These are phyloP conservation scores for Paramecium biaurelia DNA, from an alignment of 73 alveolate genomes.

Conservation along the genomic window DNA sequence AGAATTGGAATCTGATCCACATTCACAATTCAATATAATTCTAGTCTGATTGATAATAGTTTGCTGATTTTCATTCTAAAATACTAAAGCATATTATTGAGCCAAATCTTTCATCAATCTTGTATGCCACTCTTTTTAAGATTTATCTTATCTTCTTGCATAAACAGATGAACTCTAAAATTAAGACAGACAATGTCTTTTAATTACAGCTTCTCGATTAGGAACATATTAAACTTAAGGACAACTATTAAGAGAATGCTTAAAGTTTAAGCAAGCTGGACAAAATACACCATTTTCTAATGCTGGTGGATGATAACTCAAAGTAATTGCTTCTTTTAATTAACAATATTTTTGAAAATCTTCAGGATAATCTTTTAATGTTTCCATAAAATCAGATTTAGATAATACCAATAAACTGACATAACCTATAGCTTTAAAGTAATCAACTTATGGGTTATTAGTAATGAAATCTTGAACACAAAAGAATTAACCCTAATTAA, in stretches of 20 bases:
- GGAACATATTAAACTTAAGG: slow-evolving; percentile 1
- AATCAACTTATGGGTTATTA: not conserved
- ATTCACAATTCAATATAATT: not conserved
- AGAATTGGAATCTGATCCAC: not conserved
- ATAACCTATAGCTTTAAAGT: slow-evolving; percentile 20
- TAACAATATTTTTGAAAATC: slow-evolving; percentile 16
- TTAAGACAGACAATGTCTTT: not conserved
- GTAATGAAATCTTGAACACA: slow-evolving; percentile 24
- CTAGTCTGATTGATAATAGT: not conserved
- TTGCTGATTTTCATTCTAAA: not conserved
- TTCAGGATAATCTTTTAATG: slow-evolving; percentile 8
- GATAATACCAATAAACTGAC: slow-evolving; percentile 9
- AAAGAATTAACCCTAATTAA: not conserved
- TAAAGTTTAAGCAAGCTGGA: not conserved
- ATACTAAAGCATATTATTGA: not conserved
- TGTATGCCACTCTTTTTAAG: not conserved
- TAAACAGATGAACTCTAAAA: not conserved
- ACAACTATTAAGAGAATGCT: not conserved
- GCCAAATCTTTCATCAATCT: not conserved
- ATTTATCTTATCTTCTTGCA: not conserved
- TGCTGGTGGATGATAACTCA: not conserved
- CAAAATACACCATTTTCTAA: not conserved
- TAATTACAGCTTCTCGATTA: not conserved
- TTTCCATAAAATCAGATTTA: slow-evolving; percentile 4
- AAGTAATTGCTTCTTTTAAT: not conserved